Evolutionary conservation across 2,329 filamentous ascomycete species (phyloP), one percentile per base, ranked within the genome.

Genomic region (Ophiostoma piceae): DNA sequence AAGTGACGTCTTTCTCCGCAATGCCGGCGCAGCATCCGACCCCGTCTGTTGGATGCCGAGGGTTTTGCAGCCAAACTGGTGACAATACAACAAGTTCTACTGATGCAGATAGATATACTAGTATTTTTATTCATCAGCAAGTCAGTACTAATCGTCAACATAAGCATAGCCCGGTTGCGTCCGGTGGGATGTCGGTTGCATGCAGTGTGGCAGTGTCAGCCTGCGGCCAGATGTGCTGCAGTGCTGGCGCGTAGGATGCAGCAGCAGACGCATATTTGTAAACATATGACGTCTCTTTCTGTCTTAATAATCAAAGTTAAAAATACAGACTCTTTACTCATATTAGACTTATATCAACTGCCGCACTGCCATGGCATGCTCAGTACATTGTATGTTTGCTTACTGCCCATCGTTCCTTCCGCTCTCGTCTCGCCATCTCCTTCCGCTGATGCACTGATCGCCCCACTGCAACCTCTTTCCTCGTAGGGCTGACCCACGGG

Each of bases 401-500:
- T 16, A 62, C 26, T 62, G 14, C 12, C 29, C 60, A 65, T 37
- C 29, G 60, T 3, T 8, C 60, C 19, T 39, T 32, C 14, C 26
- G 57, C 32, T 35, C 16, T 19, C 35, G 5, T 47, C 43, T 22
- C 16, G 35, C 35, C 35, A 29, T 29, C 35, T 35, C 14, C 51
- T 57, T 62, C 51, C 54, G 9, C 66, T 19, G 43, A 19, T 6
- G 43, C 43, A 47, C 43, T 47, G 43, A 16, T 64, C 37, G 16
- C 22, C 32, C 32, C 37, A 41, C 47, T 54, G 57, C 22, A 32
- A 22, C 47, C 62, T 51, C 32, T 67, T 14, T 35, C 54, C 67
- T 62, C 37, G 62, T 68, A 68, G 67, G 69, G 69, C 69, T 70
- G 69, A 66, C 60, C 69, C 66, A 35, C 32, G 54, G 51, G 54